These are phyloP conservation scores for Phascolomyces articulosus DNA, from an alignment of 371 early-diverging fungal genomes.

Conservation along the genomic window DNA sequence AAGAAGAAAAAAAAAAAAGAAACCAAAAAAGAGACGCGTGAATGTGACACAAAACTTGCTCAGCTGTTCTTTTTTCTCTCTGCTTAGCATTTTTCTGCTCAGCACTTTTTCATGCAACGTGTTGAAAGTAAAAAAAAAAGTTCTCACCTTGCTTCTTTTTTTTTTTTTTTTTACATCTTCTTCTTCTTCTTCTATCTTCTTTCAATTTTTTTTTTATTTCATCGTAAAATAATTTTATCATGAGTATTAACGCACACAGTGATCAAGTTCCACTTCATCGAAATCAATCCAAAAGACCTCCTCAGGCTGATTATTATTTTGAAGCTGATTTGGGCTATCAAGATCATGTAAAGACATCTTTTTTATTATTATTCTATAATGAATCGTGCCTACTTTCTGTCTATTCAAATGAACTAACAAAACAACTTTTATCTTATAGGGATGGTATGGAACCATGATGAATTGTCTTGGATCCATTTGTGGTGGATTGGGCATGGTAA, in stretches of 20 bases:
- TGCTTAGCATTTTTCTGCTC: background rate
- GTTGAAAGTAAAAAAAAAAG: background rate
- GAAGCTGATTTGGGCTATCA: constrained; percentile 34
- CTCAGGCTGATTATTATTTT: constrained; percentile 31
- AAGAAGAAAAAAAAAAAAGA: constrained; percentile 7
- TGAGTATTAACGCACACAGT: background rate
- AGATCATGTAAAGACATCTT: constrained; percentile 37
- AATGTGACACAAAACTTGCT: background rate
- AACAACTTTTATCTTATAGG: too few species aligned
- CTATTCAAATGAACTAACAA: too few species aligned
- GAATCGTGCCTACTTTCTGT: too few species aligned
- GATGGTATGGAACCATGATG: constrained; percentile 55
- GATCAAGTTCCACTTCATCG: constrained; percentile 8
- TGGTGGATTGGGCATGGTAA: constrained; percentile 53
- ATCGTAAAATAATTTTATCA: background rate
- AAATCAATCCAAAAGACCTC: background rate
- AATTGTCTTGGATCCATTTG: constrained; percentile 45
- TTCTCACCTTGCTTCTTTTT: background rate
- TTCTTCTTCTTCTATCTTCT: constrained; percentile 6
- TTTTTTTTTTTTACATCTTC: background rate
- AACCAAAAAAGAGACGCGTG: background rate
- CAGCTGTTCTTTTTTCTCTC: background rate
- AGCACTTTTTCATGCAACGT: background rate
- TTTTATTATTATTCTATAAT: background rate
- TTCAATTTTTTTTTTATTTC: constrained; percentile 7